Evolutionary conservation across 176 grass and related monocot genomes (phyloP).

Genomic region (Carex kokanica): DNA sequence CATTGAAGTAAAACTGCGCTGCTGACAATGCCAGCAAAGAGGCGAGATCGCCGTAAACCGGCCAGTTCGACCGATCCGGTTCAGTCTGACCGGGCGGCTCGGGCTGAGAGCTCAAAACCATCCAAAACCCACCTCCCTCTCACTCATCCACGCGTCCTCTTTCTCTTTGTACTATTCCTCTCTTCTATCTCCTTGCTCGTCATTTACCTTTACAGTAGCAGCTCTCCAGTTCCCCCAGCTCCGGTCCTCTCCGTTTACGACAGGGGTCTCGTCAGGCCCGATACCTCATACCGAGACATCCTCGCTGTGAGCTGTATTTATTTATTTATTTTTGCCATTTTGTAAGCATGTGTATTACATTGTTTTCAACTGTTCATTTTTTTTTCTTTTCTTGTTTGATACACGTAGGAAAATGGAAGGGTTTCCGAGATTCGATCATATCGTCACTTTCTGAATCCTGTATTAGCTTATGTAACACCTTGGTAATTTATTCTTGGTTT

Average conservation of each 20-base stretch:
- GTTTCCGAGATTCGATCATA: constrained; percentile 44
- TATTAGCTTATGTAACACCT: constrained; percentile 83
- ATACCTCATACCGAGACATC: constrained; percentile 53
- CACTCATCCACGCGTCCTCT: constrained; percentile 12
- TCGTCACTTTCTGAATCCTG: constrained; percentile 63
- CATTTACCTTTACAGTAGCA: constrained; percentile 41
- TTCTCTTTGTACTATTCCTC: constrained; percentile 31
- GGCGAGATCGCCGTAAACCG: constrained; percentile 61
- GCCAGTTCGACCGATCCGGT: constrained; percentile 21
- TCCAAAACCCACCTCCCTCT: neutral
- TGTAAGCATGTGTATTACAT: neutral
- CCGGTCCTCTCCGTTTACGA: constrained; percentile 50
- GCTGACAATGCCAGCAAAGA: constrained; percentile 47
- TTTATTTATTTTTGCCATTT: neutral
- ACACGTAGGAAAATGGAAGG: constrained; percentile 28
- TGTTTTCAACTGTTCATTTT: neutral
- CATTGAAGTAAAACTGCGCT: neutral
- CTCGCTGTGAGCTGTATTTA: constrained; percentile 45
- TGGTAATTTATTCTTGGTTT: constrained; percentile 36
- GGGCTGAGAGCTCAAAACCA: neutral
- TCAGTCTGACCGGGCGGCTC: constrained; percentile 20
- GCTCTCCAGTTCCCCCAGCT: neutral
- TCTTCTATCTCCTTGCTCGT: constrained; percentile 35
- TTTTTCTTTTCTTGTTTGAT: neutral
- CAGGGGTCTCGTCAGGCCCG: constrained; percentile 57